Base-by-base conservation (phyloP, 1,284 basidiomycete genomes). In the Abortiporus biennis region DNA sequence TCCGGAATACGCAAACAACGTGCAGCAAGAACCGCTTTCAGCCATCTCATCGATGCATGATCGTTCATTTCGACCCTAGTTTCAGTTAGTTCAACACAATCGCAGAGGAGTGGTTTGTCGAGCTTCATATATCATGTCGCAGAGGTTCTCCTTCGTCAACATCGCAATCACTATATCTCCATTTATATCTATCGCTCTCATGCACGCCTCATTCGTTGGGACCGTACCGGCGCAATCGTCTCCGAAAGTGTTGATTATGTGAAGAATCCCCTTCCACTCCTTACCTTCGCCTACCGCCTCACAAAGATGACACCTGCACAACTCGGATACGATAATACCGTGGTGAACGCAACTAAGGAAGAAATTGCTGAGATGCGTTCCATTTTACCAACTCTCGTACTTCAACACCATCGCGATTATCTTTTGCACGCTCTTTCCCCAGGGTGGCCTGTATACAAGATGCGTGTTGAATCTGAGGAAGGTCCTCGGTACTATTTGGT, bases 191-290 rank as follows among this genome's bases (percentile, higher is more conserved):
- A 25, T 24, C 23, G 24, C 8, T 23, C 27, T 16, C 15, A 16
- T 16, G 36, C 33, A 6, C 46, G 46, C 23, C 16, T 47, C 31
- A 33, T 44, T 11, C 42, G 42, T n/a, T 47, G 36, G 37, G 46
- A 47, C 25, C 42, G 46, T 4, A 32, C 32, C 16, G 46, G 46
- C 1, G 38, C 33, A 2, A 6, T 35, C 3, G 17, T 40, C 19
- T 36, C 35, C 4, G n/a, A 3, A 36, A 3, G 16, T 4, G 15
- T 15, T 12, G 20, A 30, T 20, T 29, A 6, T 15, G 32, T 20
- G 23, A 9, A 29, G 3, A 20, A 29, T 31, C 38, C 38, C 16
- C n/a, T 12, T n/a, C 19, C 9, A 6, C 11, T 32, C 17, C 6
- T 30, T 12, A 16, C 8, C n/a, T 32, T 29, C 27, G 5, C 32